Evolutionary conservation across 2,329 filamentous ascomycete genomes (phyloP).

Genomic region (Sporothrix brunneoviolacea): DNA sequence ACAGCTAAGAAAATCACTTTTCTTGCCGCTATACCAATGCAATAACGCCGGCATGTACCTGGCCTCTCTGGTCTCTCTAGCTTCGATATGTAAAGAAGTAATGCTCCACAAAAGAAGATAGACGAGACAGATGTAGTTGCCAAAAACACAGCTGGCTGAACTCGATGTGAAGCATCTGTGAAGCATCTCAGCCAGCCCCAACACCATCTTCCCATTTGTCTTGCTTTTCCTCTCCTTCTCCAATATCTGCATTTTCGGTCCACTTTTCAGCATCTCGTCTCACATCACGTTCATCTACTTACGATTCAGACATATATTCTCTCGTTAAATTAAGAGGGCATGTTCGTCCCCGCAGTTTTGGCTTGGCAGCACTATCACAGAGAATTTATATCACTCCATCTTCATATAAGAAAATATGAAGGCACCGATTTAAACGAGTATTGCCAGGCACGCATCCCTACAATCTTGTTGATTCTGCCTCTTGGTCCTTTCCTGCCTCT

Average conservation of each 20-base stretch:
- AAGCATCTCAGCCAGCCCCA: not conserved
- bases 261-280: too few relatives aligned
- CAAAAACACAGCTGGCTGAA: too few relatives aligned
- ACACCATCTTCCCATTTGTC: not conserved
- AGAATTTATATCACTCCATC: not conserved
- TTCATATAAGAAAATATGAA: not conserved
- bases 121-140: too few relatives aligned
- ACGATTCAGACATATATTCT: not conserved
- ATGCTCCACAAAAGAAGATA: too few relatives aligned
- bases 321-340: too few relatives aligned
- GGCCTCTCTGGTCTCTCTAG: too few relatives aligned
- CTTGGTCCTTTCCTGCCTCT: not conserved
- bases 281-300: too few relatives aligned
- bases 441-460: not conserved
- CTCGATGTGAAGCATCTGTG: not conserved
- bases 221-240: not conserved
- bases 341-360: conserved; percentile 1
- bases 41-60: too few relatives aligned
- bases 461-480: not conserved
- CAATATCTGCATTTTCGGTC: not conserved
- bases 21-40: too few relatives aligned
- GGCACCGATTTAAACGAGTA: conserved; percentile 4
- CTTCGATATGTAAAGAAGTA: too few relatives aligned
- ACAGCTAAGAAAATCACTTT: too few relatives aligned
- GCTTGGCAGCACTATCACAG: not conserved